Evolutionary conservation across 2,329 filamentous ascomycete species (phyloP).

Genomic region (Davidsoniella virescens): DNA sequence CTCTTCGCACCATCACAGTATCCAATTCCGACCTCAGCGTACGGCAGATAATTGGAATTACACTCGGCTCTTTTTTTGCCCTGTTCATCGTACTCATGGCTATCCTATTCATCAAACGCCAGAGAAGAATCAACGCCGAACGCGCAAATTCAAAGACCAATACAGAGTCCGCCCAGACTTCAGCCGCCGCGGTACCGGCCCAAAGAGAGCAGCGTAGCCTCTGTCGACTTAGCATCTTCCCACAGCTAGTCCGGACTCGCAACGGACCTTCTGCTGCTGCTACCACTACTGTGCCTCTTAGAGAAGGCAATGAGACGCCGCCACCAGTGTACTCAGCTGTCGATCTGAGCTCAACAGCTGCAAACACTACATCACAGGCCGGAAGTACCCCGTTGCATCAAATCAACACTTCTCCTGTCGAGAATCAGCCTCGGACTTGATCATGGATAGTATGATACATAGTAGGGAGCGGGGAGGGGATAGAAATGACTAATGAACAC

Average conservation of each 20-base stretch:
- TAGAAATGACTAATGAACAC: no score
- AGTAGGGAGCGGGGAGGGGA: no score
- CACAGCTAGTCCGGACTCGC: neutral
- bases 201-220: neutral
- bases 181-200: neutral
- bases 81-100: neutral
- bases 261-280: neutral
- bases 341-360: neutral
- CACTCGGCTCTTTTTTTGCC: neutral
- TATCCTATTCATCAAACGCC: neutral
- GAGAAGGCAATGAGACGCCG: neutral
- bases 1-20: neutral
- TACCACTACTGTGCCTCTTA: neutral
- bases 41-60: slow-evolving; percentile 2
- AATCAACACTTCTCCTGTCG: no score
- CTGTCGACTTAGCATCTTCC: neutral
- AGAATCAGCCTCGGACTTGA: no score
- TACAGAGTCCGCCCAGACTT: no score
- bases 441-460: no score
- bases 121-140: neutral
- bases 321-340: slow-evolving; percentile 8
- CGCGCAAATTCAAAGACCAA: neutral
- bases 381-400: neutral
- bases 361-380: neutral
- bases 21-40: neutral